Conservation (phyloP, 805 yeast species). For the Nematodospora valgi region DNA sequence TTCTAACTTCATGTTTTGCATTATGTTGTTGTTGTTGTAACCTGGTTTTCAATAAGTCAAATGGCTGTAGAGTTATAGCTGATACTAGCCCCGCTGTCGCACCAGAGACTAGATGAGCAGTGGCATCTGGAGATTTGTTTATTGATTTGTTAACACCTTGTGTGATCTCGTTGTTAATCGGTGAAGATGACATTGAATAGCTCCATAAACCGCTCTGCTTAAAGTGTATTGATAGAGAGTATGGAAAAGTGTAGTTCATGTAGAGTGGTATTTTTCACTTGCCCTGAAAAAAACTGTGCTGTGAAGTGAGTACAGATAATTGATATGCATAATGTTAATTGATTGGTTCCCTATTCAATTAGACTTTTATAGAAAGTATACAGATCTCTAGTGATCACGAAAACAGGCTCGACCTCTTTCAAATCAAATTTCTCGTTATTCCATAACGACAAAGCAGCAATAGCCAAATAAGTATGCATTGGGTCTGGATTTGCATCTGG, state of each 20-base stretch:
- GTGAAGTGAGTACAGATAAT: too few relatives aligned
- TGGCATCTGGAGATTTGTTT: slow-evolving; percentile 11
- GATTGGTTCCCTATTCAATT: too few relatives aligned
- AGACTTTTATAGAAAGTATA: slow-evolving; percentile 8
- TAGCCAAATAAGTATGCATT: slow-evolving; percentile 60
- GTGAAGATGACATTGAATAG: slow-evolving; percentile 3
- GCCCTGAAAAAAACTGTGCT: too few relatives aligned
- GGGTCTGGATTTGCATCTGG: slow-evolving; percentile 67
- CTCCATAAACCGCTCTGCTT: slow-evolving; percentile 1
- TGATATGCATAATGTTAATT: too few relatives aligned
- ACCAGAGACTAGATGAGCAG: slow-evolving; percentile 70
- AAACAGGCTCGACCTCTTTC: slow-evolving; percentile 21
- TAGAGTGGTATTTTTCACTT: too few relatives aligned
- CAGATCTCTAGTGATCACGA: slow-evolving; percentile 22
- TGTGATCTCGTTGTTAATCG: neutral
- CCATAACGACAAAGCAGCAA: slow-evolving; percentile 36
- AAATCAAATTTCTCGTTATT: slow-evolving; percentile 12
- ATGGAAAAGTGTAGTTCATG: too few relatives aligned
- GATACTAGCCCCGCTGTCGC: slow-evolving; percentile 82
- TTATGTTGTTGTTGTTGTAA: slow-evolving; percentile 47
- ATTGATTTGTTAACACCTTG: neutral
- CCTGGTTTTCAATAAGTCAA: slow-evolving; percentile 85
- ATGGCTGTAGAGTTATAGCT: slow-evolving; percentile 78
- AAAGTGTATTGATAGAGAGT: too few relatives aligned
- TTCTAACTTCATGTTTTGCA: slow-evolving; percentile 16